phyloP scores from a whole-genome alignment of 495 filamentous ascomycete species.

The Annulohypoxylon nitens region DNA sequence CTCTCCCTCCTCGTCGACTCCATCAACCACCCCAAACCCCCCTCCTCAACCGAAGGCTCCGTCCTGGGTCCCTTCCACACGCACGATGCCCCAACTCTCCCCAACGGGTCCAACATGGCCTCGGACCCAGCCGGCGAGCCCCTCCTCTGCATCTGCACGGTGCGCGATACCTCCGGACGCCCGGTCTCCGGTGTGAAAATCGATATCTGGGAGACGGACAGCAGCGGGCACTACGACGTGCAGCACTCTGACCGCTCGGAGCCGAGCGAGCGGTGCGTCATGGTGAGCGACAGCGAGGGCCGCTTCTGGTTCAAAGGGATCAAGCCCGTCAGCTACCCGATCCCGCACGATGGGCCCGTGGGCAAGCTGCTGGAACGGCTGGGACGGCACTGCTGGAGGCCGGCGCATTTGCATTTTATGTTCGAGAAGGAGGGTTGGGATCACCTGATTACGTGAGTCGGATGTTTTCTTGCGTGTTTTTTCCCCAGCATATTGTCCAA shows the following conservation, averaged over 20 bases:
- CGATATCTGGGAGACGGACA: constrained; percentile 96
- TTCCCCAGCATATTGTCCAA: neutral
- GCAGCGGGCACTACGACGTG: constrained; percentile 88
- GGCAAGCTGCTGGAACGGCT: constrained; percentile 79
- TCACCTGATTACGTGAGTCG: constrained; percentile 84
- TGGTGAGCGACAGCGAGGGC: constrained; percentile 77
- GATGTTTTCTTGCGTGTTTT: constrained; percentile 2
- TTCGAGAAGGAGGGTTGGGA: constrained; percentile 88
- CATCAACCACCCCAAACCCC: constrained; percentile 91
- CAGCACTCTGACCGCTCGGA: constrained; percentile 78
- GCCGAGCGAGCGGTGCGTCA: constrained; percentile 84
- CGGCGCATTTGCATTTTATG: constrained; percentile 96
- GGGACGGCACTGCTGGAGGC: constrained; percentile 82
- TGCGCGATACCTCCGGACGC: constrained; percentile 75
- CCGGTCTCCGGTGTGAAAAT: constrained; percentile 80
- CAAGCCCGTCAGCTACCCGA: constrained; percentile 88
- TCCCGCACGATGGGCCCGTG: constrained; percentile 91
- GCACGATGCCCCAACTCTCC: constrained; percentile 78
- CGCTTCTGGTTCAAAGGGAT: constrained; percentile 91
- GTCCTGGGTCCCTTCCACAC: constrained; percentile 96
- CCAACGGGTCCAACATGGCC: constrained; percentile 76
- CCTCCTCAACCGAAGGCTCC: constrained; percentile 82
- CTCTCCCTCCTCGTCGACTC: constrained; percentile 90
- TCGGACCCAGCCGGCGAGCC: constrained; percentile 78
- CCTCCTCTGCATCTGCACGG: constrained; percentile 80